Percentiles rank a stretch among this genome's conserved stretches.
These are phyloP conservation scores for Camelina hispida DNA, from an alignment of 345 rosid genomes.

Conservation along the genomic window DNA sequence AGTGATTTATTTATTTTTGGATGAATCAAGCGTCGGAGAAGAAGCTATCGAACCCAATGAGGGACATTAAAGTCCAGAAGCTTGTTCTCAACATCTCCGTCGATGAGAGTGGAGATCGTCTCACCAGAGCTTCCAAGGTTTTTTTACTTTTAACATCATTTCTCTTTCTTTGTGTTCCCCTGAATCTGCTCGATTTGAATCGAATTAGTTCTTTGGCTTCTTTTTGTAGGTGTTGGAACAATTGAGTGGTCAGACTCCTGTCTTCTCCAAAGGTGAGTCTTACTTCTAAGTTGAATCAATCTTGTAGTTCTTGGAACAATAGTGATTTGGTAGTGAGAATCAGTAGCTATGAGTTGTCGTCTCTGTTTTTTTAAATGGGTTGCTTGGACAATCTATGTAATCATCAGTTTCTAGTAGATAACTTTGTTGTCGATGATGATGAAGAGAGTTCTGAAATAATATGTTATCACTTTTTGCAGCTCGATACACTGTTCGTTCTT, in stretches of 20 bases:
- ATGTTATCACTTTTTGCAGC: slow-evolving; percentile 51
- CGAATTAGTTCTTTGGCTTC: not conserved
- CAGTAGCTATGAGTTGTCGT: not conserved
- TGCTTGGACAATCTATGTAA: not conserved
- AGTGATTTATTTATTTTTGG: not conserved
- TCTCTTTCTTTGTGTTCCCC: too few species aligned
- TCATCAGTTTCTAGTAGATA: not conserved
- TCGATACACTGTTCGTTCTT: slow-evolving; percentile 91
- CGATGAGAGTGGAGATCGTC: slow-evolving; percentile 92
- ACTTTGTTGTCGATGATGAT: not conserved
- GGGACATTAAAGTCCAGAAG: slow-evolving; percentile 93
- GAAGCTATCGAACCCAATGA: slow-evolving; percentile 87
- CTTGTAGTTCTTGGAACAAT: not conserved
- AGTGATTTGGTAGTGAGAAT: not conserved
- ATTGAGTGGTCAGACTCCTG: slow-evolving; percentile 82
- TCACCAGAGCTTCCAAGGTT: slow-evolving; percentile 89
- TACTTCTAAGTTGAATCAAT: not conserved
- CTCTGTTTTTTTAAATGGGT: not conserved
- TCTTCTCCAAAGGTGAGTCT: slow-evolving; percentile 76
- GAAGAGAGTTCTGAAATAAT: not conserved
- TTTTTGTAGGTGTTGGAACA: slow-evolving; percentile 75
- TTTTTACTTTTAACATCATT: slow-evolving; percentile 5
- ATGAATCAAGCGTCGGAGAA: slow-evolving; percentile 73
- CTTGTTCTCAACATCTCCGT: slow-evolving; percentile 88
- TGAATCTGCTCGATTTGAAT: not conserved